Percentiles rank a stretch among this genome's conserved stretches.
phyloP scores from a whole-genome alignment of 2,329 filamentous ascomycete genomes.

The Talaromyces sp. region DNA sequence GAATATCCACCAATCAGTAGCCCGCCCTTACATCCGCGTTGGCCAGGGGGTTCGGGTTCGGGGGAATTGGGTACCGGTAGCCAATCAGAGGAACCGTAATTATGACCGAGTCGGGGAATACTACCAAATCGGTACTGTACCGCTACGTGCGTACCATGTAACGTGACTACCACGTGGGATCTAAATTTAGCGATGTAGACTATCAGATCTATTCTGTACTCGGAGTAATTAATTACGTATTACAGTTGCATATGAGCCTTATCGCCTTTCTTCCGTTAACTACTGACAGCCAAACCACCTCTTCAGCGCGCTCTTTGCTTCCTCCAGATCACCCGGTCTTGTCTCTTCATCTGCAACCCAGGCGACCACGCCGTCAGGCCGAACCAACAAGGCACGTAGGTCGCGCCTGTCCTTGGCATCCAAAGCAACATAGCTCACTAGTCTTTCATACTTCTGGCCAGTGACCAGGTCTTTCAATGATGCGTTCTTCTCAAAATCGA shows the following conservation, averaged over 20 bases:
- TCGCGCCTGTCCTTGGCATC: conserved; percentile 11
- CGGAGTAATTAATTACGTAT: no score
- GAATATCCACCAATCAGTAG: not conserved
- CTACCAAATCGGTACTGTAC: no score
- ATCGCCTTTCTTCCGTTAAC: not conserved
- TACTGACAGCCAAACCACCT: not conserved
- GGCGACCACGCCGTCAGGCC: conserved; percentile 27
- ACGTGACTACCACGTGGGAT: not conserved
- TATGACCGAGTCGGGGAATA: no score
- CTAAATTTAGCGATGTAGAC: not conserved
- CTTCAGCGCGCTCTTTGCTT: not conserved
- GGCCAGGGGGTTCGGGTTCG: not conserved
- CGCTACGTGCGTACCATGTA: no score
- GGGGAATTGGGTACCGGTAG: not conserved
- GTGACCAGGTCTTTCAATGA: not conserved
- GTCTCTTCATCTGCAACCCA: conserved; percentile 17
- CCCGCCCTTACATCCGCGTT: not conserved
- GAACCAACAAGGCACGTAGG: conserved; percentile 21
- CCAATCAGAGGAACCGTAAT: not conserved
- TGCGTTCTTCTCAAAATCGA: not conserved
- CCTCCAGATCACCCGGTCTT: not conserved
- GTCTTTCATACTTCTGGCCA: not conserved
- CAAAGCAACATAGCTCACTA: conserved; percentile 1
- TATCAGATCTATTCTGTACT: not conserved
- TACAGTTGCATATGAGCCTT: not conserved